Evolutionary conservation across 169 alveolate species (phyloP).

Genomic region (Plasmodium coatneyi): DNA sequence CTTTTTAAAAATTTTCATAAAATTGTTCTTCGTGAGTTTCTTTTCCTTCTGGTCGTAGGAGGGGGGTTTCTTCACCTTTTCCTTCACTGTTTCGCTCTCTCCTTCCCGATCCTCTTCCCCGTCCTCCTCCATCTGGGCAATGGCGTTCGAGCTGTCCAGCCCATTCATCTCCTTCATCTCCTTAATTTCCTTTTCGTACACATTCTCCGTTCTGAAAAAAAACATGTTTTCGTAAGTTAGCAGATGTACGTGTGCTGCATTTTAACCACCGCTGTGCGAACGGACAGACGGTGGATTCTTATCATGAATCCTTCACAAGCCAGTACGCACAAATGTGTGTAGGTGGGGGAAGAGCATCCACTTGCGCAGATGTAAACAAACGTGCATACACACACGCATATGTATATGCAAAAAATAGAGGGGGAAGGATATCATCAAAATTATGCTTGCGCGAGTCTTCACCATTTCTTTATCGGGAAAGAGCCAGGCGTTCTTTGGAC

Average conservation of each 20-base stretch:
- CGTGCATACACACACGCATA: neutral
- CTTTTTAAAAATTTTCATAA: conserved; percentile 55
- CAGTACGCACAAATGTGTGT: neutral
- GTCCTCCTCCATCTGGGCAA: neutral
- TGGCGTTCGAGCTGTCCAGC: conserved; percentile 16
- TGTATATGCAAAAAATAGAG: neutral
- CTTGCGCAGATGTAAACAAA: neutral
- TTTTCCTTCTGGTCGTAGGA: neutral
- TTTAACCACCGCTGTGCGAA: neutral
- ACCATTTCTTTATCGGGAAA: neutral
- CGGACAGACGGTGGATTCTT: neutral
- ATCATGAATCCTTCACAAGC: neutral
- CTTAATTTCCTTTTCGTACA: conserved; percentile 51
- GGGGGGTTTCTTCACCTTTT: neutral
- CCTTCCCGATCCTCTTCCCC: neutral
- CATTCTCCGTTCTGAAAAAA: conserved; percentile 66
- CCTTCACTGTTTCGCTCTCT: neutral
- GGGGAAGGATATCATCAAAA: neutral
- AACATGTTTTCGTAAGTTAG: neutral
- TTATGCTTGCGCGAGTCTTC: neutral
- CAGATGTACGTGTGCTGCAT: neutral
- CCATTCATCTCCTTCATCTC: conserved; percentile 32
- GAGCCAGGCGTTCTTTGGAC: neutral
- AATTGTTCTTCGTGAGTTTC: conserved; percentile 12
- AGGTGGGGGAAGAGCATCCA: neutral